A percentile compares a stretch with the other conserved stretches of the same genome.
Evolutionary conservation across 169 alveolate genomes (phyloP).

Genomic region (Cystoisospora suis): DNA sequence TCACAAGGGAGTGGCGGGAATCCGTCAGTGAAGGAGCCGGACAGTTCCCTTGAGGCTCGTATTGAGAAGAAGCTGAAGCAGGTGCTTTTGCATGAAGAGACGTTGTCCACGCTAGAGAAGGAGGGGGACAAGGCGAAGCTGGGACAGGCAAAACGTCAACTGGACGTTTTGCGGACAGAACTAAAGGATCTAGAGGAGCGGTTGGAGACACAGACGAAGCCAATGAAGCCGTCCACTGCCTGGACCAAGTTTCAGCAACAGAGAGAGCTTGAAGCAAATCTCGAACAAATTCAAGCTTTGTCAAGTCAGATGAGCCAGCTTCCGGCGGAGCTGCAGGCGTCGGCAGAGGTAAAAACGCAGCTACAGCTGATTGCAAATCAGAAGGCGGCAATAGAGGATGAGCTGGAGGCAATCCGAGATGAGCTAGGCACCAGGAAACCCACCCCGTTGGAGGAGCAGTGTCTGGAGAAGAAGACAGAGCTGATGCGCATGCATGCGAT

Average conservation of each 20-base stretch:
- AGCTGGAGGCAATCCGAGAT: constrained; percentile 9
- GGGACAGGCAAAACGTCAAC: neutral
- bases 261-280: neutral
- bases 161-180: neutral
- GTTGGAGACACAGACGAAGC: neutral
- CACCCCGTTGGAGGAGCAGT: neutral
- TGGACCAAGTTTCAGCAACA: neutral
- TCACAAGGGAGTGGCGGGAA: too few relatives aligned
- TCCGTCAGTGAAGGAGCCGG: neutral
- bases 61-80: neutral
- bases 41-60: neutral
- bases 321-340: neutral
- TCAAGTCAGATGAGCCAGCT: neutral
- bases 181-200: neutral
- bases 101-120: neutral
- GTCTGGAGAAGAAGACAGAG: neutral
- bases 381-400: constrained; percentile 19
- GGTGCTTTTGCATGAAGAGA: neutral
- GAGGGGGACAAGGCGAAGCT: neutral
- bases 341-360: neutral
- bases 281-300: neutral
- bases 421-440: neutral
- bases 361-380: neutral
- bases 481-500: neutral
- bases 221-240: neutral